Base-by-base conservation (phyloP, 2,329 filamentous ascomycete species). In the Sporothrix pseudoabietina region DNA sequence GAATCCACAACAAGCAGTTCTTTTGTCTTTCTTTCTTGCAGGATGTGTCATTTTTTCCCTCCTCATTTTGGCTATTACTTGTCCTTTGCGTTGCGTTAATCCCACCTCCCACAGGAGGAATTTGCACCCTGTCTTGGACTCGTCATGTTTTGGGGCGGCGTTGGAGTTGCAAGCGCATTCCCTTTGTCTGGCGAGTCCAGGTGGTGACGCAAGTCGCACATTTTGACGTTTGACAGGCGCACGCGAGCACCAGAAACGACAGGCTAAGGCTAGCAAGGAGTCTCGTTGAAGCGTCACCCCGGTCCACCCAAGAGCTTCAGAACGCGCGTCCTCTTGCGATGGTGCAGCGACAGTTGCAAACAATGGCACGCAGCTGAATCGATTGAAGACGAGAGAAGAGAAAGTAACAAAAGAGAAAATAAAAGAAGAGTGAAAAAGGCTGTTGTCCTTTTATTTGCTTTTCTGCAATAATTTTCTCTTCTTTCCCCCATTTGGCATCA, bases 151-250 rank as follows among this genome's bases (percentile, higher is more conserved):
- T 55, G 35, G 35, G 52, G n/a, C 22, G 19, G 49, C 12, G 41
- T 44, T 32, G 10, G 55, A n/a, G 41, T 44, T 32, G 10, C 26
- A n/a, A 10, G 55, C 30, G 30, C 30, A 59, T 35, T 59, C 30
- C 55, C 54, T 57, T 57, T 16, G 26, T 16, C 26, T 32, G 10
- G 30, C 30, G 35, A 35, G 35, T 14, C 6, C 55, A 35, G 30
- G 30, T 35, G 55, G 30, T 59, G 55, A 59, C 55, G 55, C 55
- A 59, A 59, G 55, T 59, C 55, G 30, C 55, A 59, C 30, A 30
- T 59, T 59, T 59, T 59, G 30, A 59, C 55, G 30, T 59, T 59
- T 59, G 55, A 35, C 30, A 19, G 55, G 55, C n/a, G 30, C 12
- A 47, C n/a, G 30, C 12, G 12, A 47, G 12, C 10, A 12, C 30